Evolutionary conservation across 2,329 filamentous ascomycete genomes (phyloP).

Genomic region (Cryphonectria radicalis): DNA sequence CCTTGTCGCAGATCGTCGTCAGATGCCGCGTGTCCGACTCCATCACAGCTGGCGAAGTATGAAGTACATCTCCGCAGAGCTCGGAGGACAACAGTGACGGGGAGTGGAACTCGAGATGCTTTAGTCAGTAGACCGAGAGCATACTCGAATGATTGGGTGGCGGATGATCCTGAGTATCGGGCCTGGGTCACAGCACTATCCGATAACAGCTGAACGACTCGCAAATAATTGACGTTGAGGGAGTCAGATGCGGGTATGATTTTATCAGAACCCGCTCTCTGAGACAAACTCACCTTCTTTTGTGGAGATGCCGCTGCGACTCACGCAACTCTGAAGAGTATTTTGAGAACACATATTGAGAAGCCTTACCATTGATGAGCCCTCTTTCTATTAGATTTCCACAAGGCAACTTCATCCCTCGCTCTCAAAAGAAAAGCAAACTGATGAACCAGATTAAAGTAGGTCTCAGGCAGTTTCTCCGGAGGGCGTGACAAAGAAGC

Average conservation of each 20-base stretch:
- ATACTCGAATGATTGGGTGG: neutral
- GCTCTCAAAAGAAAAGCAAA: neutral
- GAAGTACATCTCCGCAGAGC: neutral
- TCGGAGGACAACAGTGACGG: neutral
- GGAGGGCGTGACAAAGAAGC: neutral
- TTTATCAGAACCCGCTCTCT: neutral
- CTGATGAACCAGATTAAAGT: neutral
- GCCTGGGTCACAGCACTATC: neutral
- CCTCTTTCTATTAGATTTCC: neutral
- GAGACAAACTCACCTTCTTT: neutral
- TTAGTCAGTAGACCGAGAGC: neutral
- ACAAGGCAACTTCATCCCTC: neutral
- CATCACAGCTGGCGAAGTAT: neutral
- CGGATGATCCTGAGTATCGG: neutral
- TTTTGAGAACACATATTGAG: neutral
- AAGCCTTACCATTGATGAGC: neutral
- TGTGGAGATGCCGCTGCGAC: neutral
- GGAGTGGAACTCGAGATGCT: neutral
- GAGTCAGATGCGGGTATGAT: neutral
- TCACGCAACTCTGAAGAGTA: neutral
- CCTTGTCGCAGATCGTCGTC: constrained; percentile 3
- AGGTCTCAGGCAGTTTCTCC: neutral
- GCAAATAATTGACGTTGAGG: neutral
- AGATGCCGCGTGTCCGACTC: constrained; percentile 4
- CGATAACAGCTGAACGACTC: neutral